Percentiles rank a stretch among this genome's conserved stretches.
Conservation (phyloP, 805 yeast species). For the Candida pini region DNA sequence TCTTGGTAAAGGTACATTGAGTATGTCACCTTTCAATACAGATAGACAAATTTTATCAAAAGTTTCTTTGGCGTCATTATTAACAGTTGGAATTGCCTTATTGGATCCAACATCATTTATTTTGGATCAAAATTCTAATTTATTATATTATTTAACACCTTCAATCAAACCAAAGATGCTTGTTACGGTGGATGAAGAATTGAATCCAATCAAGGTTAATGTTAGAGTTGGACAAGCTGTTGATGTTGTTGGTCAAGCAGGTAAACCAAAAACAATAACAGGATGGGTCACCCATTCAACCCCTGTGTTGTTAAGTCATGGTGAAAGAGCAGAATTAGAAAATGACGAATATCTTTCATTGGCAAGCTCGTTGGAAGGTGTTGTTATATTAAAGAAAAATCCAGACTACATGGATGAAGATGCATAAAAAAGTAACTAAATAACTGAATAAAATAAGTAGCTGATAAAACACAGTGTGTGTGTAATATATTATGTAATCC, state of each 20-base stretch:
- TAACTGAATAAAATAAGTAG: no score
- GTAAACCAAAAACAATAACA: conserved; percentile 96
- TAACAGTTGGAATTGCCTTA: conserved; percentile 78
- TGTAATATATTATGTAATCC: no score
- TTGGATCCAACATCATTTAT: conserved; percentile 82
- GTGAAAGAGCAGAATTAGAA: conserved; percentile 96
- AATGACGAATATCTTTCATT: conserved; percentile 87
- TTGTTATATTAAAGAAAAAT: conserved; percentile 87
- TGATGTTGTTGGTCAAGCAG: conserved; percentile 98
- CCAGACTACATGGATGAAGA: conserved; percentile 65
- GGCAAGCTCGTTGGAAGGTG: conserved; percentile 81
- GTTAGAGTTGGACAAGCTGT: conserved; percentile 99
- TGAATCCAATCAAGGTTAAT: conserved; percentile 88
- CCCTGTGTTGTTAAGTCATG: conserved; percentile 87
- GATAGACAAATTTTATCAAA: conserved; percentile 85
- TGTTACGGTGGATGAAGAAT: conserved; percentile 84
- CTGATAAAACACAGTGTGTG: no score
- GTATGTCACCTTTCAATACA: conserved; percentile 81
- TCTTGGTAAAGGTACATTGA: conserved; percentile 92
- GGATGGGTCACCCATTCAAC: conserved; percentile 99
- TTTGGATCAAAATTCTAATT: conserved; percentile 65
- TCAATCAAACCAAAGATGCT: conserved; percentile 91
- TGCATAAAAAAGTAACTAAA: no score
- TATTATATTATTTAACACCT: conserved; percentile 80
- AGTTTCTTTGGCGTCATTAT: conserved; percentile 82